A percentile compares a stretch with the other conserved stretches of the same genome.
Conservation (phyloP, 1,284 basidiomycete genomes). For the Irpex sp. region DNA sequence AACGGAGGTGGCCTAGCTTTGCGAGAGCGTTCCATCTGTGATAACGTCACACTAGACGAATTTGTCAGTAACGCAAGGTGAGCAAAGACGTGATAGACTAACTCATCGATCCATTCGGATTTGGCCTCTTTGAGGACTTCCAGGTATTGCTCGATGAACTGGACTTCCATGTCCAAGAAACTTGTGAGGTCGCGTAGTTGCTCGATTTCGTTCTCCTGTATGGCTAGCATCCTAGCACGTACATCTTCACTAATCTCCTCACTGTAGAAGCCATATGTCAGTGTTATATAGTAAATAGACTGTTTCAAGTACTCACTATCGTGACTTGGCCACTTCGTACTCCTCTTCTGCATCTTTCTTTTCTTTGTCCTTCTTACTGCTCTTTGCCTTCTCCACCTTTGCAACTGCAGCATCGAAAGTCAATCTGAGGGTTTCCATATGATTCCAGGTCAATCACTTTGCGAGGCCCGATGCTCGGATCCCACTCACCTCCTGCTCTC, state of each 20-base stretch:
- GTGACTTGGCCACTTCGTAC: conserved; percentile 58
- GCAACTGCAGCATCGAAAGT: conserved; percentile 72
- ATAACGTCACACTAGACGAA: conserved; percentile 15
- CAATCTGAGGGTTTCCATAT: conserved; percentile 39
- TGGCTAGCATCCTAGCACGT: conserved; percentile 65
- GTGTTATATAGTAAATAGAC: not conserved
- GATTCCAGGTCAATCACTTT: not conserved
- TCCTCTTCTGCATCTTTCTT: conserved; percentile 79
- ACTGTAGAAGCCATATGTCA: conserved; percentile 33
- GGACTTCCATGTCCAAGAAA: conserved; percentile 70
- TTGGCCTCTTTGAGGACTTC: conserved; percentile 69
- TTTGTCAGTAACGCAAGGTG: not conserved
- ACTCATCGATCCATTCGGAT: conserved; percentile 63
- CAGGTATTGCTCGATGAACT: conserved; percentile 69
- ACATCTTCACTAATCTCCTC: conserved; percentile 83
- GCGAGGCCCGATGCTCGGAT: not conserved
- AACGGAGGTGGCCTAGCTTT: conserved; percentile 12
- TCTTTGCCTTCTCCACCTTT: conserved; percentile 64
- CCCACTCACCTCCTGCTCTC: conserved; percentile 67
- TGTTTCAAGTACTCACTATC: conserved; percentile 57
- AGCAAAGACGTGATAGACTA: conserved; percentile 18
- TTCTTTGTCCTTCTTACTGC: conserved; percentile 63
- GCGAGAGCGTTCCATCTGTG: conserved; percentile 19
- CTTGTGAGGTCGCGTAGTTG: conserved; percentile 66
- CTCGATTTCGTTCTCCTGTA: conserved; percentile 73